These are phyloP conservation scores for Canariomyces notabilis DNA, from an alignment of 2,329 filamentous ascomycete species.

Conservation along the genomic window DNA sequence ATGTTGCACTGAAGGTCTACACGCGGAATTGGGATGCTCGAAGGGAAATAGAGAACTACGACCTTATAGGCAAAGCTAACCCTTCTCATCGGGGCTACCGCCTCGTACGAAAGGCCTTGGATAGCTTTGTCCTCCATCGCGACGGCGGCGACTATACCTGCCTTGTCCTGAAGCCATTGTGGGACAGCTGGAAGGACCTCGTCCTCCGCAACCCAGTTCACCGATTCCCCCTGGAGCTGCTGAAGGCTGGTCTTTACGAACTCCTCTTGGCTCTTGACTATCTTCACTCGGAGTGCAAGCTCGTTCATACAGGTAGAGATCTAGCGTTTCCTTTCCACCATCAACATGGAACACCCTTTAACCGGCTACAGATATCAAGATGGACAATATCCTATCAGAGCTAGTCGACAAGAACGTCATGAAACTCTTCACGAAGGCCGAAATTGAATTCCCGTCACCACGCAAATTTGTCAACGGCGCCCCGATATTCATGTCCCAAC, in stretches of 20 bases:
- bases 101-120: constrained; percentile 29
- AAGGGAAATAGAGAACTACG: constrained; percentile 22
- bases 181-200: constrained; percentile 37
- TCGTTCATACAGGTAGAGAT: constrained; percentile 39
- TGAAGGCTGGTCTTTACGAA: constrained; percentile 32
- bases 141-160: constrained; percentile 30
- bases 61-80: constrained; percentile 18
- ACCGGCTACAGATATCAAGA: constrained; percentile 35
- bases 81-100: constrained; percentile 28
- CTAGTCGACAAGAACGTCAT: constrained; percentile 31
- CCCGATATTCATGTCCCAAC: constrained; percentile 33
- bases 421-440: constrained; percentile 30
- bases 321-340: neutral
- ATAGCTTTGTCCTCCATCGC: constrained; percentile 29
- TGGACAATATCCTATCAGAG: constrained; percentile 35
- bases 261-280: constrained; percentile 37
- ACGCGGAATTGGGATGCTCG: constrained; percentile 8
- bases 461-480: constrained; percentile 31
- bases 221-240: constrained; percentile 34
- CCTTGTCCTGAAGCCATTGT: constrained; percentile 35
- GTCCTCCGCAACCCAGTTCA: constrained; percentile 33
- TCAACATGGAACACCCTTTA: neutral
- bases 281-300: constrained; percentile 37
- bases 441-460: constrained; percentile 34
- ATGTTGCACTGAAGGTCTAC: constrained; percentile 22